Base-by-base conservation (phyloP, 345 rosid genomes). In the Euphorbia pulcherrima region DNA sequence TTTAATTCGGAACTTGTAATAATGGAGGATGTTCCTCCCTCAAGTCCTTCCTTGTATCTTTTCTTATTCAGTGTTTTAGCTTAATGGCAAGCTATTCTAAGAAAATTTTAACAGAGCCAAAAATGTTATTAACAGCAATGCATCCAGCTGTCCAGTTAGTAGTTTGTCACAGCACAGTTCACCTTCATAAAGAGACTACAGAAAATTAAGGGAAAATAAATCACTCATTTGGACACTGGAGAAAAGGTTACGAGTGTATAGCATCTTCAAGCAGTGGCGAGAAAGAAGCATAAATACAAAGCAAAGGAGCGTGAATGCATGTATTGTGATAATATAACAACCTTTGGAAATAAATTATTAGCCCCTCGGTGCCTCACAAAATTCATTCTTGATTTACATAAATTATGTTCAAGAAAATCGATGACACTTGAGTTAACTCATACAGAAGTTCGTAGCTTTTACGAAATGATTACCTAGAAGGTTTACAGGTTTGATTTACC, bases 1-100 rank as follows among this genome's bases (percentile, higher is more conserved):
- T n/a, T n/a, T n/a, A n/a, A n/a, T n/a, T n/a, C n/a, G n/a, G n/a
- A n/a, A n/a, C n/a, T n/a, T n/a, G n/a, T n/a, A n/a, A n/a, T n/a
- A n/a, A n/a, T n/a, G n/a, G n/a, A n/a, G n/a, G n/a, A n/a, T n/a
- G n/a, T n/a, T n/a, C n/a, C n/a, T n/a, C n/a, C n/a, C n/a, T n/a
- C n/a, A n/a, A n/a, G n/a, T n/a, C n/a, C n/a, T n/a, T n/a, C n/a
- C n/a, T n/a, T n/a, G n/a, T n/a, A n/a, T n/a, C n/a, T n/a, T n/a
- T n/a, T n/a, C n/a, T n/a, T n/a, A n/a, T n/a, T n/a, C n/a, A n/a
- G n/a, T n/a, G n/a, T n/a, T n/a, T n/a, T n/a, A n/a, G n/a, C n/a
- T n/a, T n/a, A n/a, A n/a, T n/a, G n/a, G n/a, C n/a, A 79, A 60
- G 65, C 33, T 64, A 65, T 61, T 64, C 56, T 7, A 33, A 41